phyloP scores from a whole-genome alignment of 129 eudicot genomes.

The Chrysanthemum makinoi region DNA sequence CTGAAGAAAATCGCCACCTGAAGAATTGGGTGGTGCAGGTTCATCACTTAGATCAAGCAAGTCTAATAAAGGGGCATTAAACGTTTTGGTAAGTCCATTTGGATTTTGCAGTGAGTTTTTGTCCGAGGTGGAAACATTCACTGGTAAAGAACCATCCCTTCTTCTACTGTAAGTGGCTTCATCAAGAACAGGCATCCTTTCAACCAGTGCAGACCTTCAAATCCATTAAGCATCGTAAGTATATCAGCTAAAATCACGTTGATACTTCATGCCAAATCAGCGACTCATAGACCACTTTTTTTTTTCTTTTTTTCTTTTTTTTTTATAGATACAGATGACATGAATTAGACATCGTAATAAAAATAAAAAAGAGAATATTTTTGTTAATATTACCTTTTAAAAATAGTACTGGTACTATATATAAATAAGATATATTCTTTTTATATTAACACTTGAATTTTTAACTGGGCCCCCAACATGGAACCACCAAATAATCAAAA shows the following conservation, averaged over 20 bases:
- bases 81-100: constrained; percentile 70
- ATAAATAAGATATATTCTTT: too few species aligned
- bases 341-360: too few species aligned
- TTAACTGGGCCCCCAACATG: too few species aligned
- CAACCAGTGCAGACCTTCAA: constrained; percentile 77
- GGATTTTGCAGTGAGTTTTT: constrained; percentile 56
- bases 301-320: too few species aligned
- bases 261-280: too few species aligned
- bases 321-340: too few species aligned
- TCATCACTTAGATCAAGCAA: constrained; percentile 90
- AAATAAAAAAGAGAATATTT: constrained; percentile 6
- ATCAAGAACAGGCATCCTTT: constrained; percentile 96
- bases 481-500: too few species aligned
- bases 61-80: constrained; percentile 77
- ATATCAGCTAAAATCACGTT: constrained; percentile 8
- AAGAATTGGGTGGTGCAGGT: constrained; percentile 62
- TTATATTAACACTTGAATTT: too few species aligned
- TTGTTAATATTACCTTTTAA: neutral
- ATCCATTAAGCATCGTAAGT: constrained; percentile 20
- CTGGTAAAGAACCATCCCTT: constrained; percentile 75
- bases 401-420: too few species aligned
- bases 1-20: constrained; percentile 82
- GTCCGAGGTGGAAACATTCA: constrained; percentile 61
- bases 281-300: too few species aligned
- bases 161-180: constrained; percentile 87